phyloP scores from a whole-genome alignment of 106 monocot species.

The Dactylorhiza incarnata region DNA sequence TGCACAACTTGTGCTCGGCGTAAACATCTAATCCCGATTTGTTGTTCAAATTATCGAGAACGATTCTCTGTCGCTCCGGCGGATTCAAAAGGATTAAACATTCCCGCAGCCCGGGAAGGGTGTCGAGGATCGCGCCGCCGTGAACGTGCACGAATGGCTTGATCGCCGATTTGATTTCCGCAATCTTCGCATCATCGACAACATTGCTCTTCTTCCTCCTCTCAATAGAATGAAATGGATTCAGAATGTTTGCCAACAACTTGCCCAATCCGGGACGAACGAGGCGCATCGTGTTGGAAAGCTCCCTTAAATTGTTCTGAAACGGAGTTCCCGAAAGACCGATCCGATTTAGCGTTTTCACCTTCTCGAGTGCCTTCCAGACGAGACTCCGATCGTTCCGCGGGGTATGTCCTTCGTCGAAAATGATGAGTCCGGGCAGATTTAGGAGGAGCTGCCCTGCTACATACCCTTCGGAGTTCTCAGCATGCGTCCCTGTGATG shows the following conservation, averaged over 20 bases:
- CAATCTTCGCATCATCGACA: not conserved
- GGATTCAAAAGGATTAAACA: constrained; percentile 47
- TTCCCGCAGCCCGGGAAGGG: constrained; percentile 54
- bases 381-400: constrained; percentile 46
- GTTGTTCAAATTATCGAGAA: constrained; percentile 17
- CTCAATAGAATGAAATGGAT: not conserved
- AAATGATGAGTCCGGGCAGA: constrained; percentile 47
- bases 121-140: constrained; percentile 38
- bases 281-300: constrained; percentile 56
- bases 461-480: not conserved
- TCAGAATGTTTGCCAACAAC: constrained; percentile 1
- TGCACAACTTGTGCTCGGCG: constrained; percentile 26
- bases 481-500: not conserved
- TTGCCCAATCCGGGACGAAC: constrained; percentile 54
- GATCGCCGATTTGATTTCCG: constrained; percentile 28
- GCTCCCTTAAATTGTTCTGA: constrained; percentile 77
- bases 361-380: constrained; percentile 41
- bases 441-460: constrained; percentile 29
- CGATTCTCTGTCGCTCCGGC: constrained; percentile 30
- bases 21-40: constrained; percentile 11
- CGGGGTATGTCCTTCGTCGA: constrained; percentile 86
- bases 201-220: constrained; percentile 5
- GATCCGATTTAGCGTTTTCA: constrained; percentile 47
- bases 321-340: constrained; percentile 85
- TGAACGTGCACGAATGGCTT: constrained; percentile 68